Conservation (phyloP, 1,284 basidiomycete genomes). For the Vanrija sp. region DNA sequence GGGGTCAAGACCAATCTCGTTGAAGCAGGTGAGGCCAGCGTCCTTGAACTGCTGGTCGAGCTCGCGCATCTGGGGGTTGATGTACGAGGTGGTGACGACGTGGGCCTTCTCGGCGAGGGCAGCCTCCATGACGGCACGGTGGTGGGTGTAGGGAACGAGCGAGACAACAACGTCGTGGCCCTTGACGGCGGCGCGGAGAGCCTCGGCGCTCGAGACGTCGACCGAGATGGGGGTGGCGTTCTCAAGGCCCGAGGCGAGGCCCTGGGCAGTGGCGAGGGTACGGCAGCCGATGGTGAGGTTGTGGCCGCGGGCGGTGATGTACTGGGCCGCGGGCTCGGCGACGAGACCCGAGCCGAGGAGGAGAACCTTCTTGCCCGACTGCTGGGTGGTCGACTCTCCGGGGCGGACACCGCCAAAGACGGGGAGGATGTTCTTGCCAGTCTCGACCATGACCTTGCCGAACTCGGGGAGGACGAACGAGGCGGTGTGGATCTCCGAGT, state of each 20-base stretch:
- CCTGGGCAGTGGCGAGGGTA: conserved; percentile 69
- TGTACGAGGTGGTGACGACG: conserved; percentile 95
- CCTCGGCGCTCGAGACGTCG: conserved; percentile 70
- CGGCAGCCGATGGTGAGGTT: conserved; percentile 81
- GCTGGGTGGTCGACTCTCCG: conserved; percentile 51
- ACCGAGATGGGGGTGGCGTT: conserved; percentile 71
- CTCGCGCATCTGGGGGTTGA: conserved; percentile 81
- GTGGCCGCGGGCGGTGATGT: conserved; percentile 80
- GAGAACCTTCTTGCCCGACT: conserved; percentile 66
- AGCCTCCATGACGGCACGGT: conserved; percentile 86
- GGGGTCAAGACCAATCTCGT: conserved; percentile 83
- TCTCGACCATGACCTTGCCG: conserved; percentile 67
- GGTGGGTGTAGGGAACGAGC: conserved; percentile 92
- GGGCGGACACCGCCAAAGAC: conserved; percentile 58
- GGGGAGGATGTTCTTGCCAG: conserved; percentile 65
- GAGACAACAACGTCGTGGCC: conserved; percentile 92
- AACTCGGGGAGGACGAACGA: conserved; percentile 93
- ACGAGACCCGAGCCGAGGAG: conserved; percentile 94
- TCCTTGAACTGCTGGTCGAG: conserved; percentile 78
- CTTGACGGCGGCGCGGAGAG: conserved; percentile 75
- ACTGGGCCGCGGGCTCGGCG: conserved; percentile 89
- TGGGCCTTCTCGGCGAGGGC: conserved; percentile 86
- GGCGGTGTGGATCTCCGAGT: conserved; percentile 70
- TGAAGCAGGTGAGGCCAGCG: conserved; percentile 92
- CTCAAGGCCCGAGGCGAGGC: conserved; percentile 65